Conservation (phyloP, 768 basidiomycete species). For the Zangia roseola region DNA sequence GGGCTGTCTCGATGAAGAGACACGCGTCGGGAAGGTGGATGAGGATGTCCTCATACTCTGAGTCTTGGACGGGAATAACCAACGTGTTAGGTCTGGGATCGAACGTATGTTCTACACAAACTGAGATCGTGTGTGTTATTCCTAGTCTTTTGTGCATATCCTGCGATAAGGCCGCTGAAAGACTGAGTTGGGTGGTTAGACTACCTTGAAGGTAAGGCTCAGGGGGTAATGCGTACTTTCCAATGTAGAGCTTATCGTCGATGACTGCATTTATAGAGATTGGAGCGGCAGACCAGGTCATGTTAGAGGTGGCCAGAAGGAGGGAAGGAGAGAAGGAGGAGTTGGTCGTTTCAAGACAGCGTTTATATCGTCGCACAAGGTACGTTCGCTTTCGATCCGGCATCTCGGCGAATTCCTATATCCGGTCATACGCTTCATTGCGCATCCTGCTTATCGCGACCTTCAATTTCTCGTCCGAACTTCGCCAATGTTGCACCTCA, state of each 20-base stretch:
- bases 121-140: slow-evolving; percentile 56
- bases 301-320: slow-evolving; percentile 2
- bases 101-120: slow-evolving; percentile 54
- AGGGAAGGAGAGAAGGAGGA: slow-evolving; percentile 10
- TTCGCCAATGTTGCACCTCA: too few relatives aligned
- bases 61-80: slow-evolving; percentile 41
- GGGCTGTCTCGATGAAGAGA: slow-evolving; percentile 59
- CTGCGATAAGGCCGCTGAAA: slow-evolving; percentile 34
- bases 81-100: slow-evolving; percentile 36
- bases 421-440: neutral
- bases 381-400: slow-evolving; percentile 6
- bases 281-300: slow-evolving; percentile 31
- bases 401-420: slow-evolving; percentile 21
- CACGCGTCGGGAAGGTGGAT: slow-evolving; percentile 62
- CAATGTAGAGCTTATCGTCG: slow-evolving; percentile 33
- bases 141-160: slow-evolving; percentile 33
- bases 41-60: slow-evolving; percentile 55
- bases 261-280: slow-evolving; percentile 28
- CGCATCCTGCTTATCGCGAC: too few relatives aligned
- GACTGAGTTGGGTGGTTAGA: slow-evolving; percentile 17
- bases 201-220: neutral
- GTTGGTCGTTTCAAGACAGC: slow-evolving; percentile 4
- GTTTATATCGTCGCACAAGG: slow-evolving; percentile 18
- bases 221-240: slow-evolving; percentile 31
- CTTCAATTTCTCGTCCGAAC: too few relatives aligned